Percentiles rank a stretch among this genome's conserved stretches.
phyloP scores from a whole-genome alignment of 345 rosid genomes.

The Eucalyptus brandiana region DNA sequence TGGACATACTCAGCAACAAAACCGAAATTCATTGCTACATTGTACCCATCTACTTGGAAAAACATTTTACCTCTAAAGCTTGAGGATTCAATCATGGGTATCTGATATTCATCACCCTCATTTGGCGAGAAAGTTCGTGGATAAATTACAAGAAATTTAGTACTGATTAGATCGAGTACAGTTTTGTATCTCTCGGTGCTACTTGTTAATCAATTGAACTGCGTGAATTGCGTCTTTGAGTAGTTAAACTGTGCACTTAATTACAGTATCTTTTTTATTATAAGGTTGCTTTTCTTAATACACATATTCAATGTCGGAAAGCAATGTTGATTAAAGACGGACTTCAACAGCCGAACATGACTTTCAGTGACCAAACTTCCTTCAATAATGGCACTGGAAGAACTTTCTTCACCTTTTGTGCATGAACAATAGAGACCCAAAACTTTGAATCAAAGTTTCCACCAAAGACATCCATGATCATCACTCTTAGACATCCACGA shows the following conservation, averaged over 20 bases:
- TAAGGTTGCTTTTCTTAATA: background rate
- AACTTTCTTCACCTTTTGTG: background rate
- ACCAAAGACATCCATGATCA: background rate
- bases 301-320: background rate
- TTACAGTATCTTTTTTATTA: background rate
- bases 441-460: background rate
- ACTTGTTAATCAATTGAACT: background rate
- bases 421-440: background rate
- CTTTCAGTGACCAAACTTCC: background rate
- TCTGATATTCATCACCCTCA: background rate
- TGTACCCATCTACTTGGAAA: background rate
- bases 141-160: background rate
- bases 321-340: background rate
- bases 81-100: background rate
- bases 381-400: background rate
- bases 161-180: background rate
- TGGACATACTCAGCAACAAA: background rate
- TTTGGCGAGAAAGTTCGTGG: background rate
- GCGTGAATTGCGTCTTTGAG: background rate
- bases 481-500: background rate
- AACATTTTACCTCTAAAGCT: background rate
- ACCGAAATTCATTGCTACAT: background rate
- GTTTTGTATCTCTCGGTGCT: background rate
- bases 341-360: background rate
- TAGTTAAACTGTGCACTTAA: background rate